A percentile compares a stretch with the other conserved stretches of the same genome.
Conservation (phyloP, 208 protist genomes). For the Plasmodiophora brassicae region DNA sequence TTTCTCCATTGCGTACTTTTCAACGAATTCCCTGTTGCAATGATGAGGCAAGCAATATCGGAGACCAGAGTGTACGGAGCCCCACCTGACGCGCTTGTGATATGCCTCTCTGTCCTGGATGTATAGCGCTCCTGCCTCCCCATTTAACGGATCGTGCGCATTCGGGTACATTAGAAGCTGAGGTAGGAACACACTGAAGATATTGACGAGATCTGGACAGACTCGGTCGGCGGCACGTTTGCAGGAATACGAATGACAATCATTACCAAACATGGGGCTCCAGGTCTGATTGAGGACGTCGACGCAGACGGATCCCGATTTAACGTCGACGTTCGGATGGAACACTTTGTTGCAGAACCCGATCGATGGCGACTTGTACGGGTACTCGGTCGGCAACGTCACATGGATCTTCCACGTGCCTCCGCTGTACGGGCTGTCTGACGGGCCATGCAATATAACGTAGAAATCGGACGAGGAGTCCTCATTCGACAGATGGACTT, state of each 20-base stretch:
- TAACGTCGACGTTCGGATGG: slow-evolving; percentile 95
- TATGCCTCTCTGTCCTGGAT: slow-evolving; percentile 72
- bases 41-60: neutral
- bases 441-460: slow-evolving; percentile 90
- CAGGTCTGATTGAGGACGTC: slow-evolving; percentile 98
- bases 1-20: neutral
- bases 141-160: slow-evolving; percentile 90
- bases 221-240: neutral
- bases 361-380: slow-evolving; percentile 96
- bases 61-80: neutral
- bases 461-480: slow-evolving; percentile 85
- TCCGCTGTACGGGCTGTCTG: slow-evolving; percentile 88
- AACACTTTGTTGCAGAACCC: slow-evolving; percentile 93
- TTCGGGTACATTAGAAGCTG: slow-evolving; percentile 96
- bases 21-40: neutral
- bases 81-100: slow-evolving; percentile 62
- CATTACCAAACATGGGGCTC: slow-evolving; percentile 88
- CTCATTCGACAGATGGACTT: slow-evolving; percentile 76
- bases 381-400: slow-evolving; percentile 87
- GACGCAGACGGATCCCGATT: slow-evolving; percentile 93
- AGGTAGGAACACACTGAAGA: slow-evolving; percentile 93
- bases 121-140: slow-evolving; percentile 81
- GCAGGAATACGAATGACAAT: slow-evolving; percentile 18
- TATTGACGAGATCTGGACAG: slow-evolving; percentile 71
- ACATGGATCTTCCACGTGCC: slow-evolving; percentile 92